Evolutionary conservation across 2,329 filamentous ascomycete genomes (phyloP), one percentile per base, ranked within the genome.

Genomic region (Beauveria pseudobassiana): DNA sequence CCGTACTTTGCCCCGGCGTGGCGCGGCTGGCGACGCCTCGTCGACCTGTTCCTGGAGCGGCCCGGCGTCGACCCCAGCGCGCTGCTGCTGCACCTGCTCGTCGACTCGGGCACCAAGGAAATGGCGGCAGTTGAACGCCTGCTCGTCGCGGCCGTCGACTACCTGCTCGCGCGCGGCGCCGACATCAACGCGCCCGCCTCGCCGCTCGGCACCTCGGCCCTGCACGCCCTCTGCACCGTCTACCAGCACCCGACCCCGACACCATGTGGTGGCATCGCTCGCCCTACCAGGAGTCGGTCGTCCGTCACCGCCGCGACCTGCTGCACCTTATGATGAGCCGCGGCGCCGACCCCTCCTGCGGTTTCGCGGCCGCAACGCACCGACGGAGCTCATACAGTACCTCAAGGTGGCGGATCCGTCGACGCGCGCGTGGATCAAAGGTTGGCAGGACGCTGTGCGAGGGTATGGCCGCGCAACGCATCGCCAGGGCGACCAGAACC

Each of bases 281-380:
- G 10, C 57, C 57, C 16, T 59, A 52, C 57, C 57, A 59, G 24
- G 30, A 28, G 5, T 3, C 48, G 0, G 57, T 59, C 20, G 57
- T 59, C 34, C 22, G 52, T 14, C 57, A 59, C 48, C 57, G 57
- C 14, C 24, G 24, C 16, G 57, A 43, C 14, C 38, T 59, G 22
- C n/a, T 59, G 18, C 57, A 42, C 4, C 34, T 59, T 1, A 59
- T 59, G 57, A 59, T 59, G 57, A 59, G 57, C 57, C 57, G 57
- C 24, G 57, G 57, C 38, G 57, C 57, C 2, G 57, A 59, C 20
- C 57, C 7, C 57, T 45, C 24, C 57, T 52, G 22, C 57, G 57
- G 2, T 59, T 59, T 26, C 5, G 22, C 48, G 57, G 57, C 6
- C 38, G 57, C 18, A 46, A 52, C 38, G 34, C 57, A 2, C 38